Evolutionary conservation across 2,329 filamentous ascomycete species (phyloP).

Genomic region (Alternaria sp.): DNA sequence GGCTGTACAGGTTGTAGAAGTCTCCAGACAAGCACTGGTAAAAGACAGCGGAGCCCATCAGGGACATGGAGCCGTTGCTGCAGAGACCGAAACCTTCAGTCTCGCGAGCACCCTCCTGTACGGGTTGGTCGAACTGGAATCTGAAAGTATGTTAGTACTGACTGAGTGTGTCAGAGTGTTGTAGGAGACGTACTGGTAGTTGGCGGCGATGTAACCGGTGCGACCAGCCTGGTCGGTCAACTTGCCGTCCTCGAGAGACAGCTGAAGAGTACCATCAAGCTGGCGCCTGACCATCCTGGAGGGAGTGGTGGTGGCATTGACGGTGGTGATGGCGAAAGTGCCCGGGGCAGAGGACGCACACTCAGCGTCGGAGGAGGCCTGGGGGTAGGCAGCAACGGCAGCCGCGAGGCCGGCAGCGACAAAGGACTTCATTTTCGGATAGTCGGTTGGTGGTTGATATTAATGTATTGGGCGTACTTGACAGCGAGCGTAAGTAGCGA

Average conservation of each 20-base stretch:
- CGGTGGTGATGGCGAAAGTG: slow-evolving; percentile 65
- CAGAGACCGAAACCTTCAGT: slow-evolving; percentile 77
- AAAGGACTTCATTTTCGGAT: slow-evolving; percentile 41
- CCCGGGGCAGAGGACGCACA: slow-evolving; percentile 62
- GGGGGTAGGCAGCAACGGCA: slow-evolving; percentile 34
- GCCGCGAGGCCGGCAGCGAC: slow-evolving; percentile 38
- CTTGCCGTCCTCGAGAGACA: slow-evolving; percentile 67
- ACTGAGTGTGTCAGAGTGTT: background rate
- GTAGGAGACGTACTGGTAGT: slow-evolving; percentile 64
- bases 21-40: slow-evolving; percentile 75
- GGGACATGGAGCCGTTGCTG: slow-evolving; percentile 69
- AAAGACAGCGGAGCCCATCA: slow-evolving; percentile 67
- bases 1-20: slow-evolving; percentile 86
- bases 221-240: slow-evolving; percentile 70
- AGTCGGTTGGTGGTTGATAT: slow-evolving; percentile 11
- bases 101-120: slow-evolving; percentile 72
- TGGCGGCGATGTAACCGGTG: slow-evolving; percentile 79
- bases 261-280: slow-evolving; percentile 57
- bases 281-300: slow-evolving; percentile 38
- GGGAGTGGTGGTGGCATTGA: slow-evolving; percentile 48
- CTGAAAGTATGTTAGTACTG: slow-evolving; percentile 18
- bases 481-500: slow-evolving; percentile 28
- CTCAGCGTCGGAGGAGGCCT: slow-evolving; percentile 53
- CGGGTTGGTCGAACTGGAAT: slow-evolving; percentile 51
- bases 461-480: slow-evolving; percentile 13